Conservation (phyloP, 2,329 filamentous ascomycete genomes). For the Parastagonospora avenae region DNA sequence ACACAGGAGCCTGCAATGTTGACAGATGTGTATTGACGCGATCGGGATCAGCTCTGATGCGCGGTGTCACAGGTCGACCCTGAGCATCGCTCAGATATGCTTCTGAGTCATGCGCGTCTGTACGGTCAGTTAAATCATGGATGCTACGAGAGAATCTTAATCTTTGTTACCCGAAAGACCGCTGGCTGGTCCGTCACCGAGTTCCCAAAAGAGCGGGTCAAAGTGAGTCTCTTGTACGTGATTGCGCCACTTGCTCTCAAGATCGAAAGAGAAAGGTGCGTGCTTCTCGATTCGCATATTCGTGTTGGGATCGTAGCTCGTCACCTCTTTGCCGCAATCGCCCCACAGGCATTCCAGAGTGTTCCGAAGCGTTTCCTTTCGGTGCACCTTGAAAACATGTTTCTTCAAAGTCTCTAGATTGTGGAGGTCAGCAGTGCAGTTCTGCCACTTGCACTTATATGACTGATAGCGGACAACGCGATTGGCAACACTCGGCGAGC, state of each 20-base stretch:
- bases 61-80: slow-evolving; percentile 56
- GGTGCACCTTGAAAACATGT: slow-evolving; percentile 64
- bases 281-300: slow-evolving; percentile 26
- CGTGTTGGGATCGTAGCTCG: slow-evolving; percentile 26
- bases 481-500: slow-evolving; percentile 36
- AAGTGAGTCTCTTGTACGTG: slow-evolving; percentile 62
- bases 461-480: slow-evolving; percentile 49
- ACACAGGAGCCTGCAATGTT: slow-evolving; percentile 14
- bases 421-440: slow-evolving; percentile 64
- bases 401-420: slow-evolving; percentile 65
- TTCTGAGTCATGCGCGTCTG: slow-evolving; percentile 50
- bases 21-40: slow-evolving; percentile 11
- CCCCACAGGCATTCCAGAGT: slow-evolving; percentile 54
- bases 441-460: slow-evolving; percentile 64
- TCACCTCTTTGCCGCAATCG: slow-evolving; percentile 44
- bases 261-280: slow-evolving; percentile 42
- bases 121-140: slow-evolving; percentile 24
- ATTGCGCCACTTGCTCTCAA: slow-evolving; percentile 51
- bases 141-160: slow-evolving; percentile 2
- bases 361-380: slow-evolving; percentile 40
- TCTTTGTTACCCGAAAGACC: slow-evolving; percentile 61
- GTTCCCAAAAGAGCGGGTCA: slow-evolving; percentile 59
- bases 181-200: slow-evolving; percentile 64
- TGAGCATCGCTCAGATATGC: slow-evolving; percentile 55
- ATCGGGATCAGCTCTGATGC: slow-evolving; percentile 33